These are phyloP conservation scores for Lactarius sanguifluus DNA, from an alignment of 768 basidiomycete genomes.

Conservation along the genomic window DNA sequence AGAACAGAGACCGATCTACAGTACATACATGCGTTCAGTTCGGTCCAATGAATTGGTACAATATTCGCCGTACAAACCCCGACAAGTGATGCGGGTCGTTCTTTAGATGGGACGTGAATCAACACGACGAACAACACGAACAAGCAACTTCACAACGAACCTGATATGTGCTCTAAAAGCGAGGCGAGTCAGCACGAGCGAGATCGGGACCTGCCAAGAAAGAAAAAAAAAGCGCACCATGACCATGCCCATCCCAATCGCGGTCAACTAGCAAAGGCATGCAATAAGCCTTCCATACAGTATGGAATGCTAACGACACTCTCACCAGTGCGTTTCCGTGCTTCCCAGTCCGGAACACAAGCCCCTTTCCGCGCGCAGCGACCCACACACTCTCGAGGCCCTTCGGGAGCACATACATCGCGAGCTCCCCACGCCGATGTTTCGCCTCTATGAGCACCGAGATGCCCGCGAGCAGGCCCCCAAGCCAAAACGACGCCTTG, in stretches of 20 bases:
- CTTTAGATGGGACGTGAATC: constrained; percentile 31
- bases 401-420: constrained; percentile 90
- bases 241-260: constrained; percentile 88
- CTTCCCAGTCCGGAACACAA: constrained; percentile 67
- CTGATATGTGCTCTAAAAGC: constrained; percentile 56
- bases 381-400: constrained; percentile 88
- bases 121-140: background rate
- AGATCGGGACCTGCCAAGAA: background rate
- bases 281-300: constrained; percentile 7
- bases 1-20: too few relatives aligned
- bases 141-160: constrained; percentile 32
- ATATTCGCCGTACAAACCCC: constrained; percentile 71
- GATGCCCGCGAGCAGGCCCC: constrained; percentile 71
- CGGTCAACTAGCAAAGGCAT: constrained; percentile 47
- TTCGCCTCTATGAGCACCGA: constrained; percentile 86
- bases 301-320: constrained; percentile 19
- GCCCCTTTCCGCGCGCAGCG: constrained; percentile 69
- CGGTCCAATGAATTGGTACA: constrained; percentile 90
- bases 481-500: constrained; percentile 70
- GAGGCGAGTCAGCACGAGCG: constrained; percentile 17
- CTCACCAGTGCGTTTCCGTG: constrained; percentile 67
- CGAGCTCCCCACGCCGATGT: constrained; percentile 81
- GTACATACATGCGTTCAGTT: constrained; percentile 45
- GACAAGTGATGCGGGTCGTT: constrained; percentile 83
- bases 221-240: constrained; percentile 52